Base-by-base conservation (phyloP, 2,329 filamentous ascomycete genomes). In the Pyricularia pennisetigena region DNA sequence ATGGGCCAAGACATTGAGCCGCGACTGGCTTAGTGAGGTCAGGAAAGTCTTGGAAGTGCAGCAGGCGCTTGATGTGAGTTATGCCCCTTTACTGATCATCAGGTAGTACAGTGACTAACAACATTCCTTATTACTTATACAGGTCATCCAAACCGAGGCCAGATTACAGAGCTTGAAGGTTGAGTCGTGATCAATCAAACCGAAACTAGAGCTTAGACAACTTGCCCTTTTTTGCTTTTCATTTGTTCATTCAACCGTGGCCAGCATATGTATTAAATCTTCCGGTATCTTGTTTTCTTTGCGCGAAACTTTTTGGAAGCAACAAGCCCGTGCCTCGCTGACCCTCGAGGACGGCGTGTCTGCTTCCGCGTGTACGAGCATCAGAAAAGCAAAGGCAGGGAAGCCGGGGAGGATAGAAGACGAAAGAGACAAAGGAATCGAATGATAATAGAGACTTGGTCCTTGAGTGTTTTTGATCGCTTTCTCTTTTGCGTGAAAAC, bases 1-100 rank as follows among this genome's bases (percentile, higher is more conserved):
- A 29, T 99, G 95, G 95, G 94, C 94, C 65, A 97, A 95, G 85
- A 94, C 94, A 59, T 81, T 99, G 76, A 96, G 92, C 79, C 89
- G 91, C 75, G 95, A 99, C 79, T 99, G 95, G 95, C 80, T 99
- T 73, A 86, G 85, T 67, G 95, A 99, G 83, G 91, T 93, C 71
- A 88, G 95, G 77, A 91, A 93, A 81, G 92, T 97, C 72, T 83
- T 99, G 75, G 95, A 99, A 82, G 95, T 98, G 72, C 90, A 92
- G 80, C 95, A 99, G 82, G 95, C 95, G 75, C 84, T 99, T 74
- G 95, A 99, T 79, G 95, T 97, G 80, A 88, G 89, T 86, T 71
- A 69, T 66, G 66, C 68, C 66, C 14, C 32, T 68, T 59, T 41
- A 57, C 63, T 16, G 26, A 57, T 68, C 59, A 49, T 35, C 57